These are phyloP conservation scores for Paraphoma chrysanthemicola DNA, from an alignment of 2,329 filamentous ascomycete genomes.

Conservation along the genomic window DNA sequence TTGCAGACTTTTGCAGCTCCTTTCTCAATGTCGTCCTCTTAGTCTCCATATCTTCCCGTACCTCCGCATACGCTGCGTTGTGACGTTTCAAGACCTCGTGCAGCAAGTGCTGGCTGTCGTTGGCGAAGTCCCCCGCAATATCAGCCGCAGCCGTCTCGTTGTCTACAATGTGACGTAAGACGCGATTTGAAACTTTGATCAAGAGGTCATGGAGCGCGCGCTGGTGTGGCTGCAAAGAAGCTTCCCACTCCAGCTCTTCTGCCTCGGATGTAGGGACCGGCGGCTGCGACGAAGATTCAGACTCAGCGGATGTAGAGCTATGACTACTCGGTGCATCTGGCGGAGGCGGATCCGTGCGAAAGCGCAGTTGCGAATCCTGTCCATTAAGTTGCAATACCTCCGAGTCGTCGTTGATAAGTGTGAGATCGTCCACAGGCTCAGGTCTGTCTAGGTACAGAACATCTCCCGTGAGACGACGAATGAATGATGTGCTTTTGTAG, in stretches of 20 bases:
- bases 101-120: constrained; percentile 53
- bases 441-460: neutral
- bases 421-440: constrained; percentile 1
- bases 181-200: constrained; percentile 50
- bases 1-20: constrained; percentile 19
- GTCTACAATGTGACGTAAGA: constrained; percentile 56
- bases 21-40: constrained; percentile 29
- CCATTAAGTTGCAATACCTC: neutral
- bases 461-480: constrained; percentile 34
- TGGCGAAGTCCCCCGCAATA: constrained; percentile 53
- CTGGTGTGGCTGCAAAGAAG: constrained; percentile 49
- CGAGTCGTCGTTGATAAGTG: constrained; percentile 9
- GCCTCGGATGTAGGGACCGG: constrained; percentile 25
- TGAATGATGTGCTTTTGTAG: constrained; percentile 29
- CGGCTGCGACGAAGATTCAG: constrained; percentile 21
- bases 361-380: constrained; percentile 12
- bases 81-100: constrained; percentile 52
- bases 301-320: constrained; percentile 35
- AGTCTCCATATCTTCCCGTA: constrained; percentile 26
- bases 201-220: constrained; percentile 47
- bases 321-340: constrained; percentile 30
- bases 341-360: constrained; percentile 32
- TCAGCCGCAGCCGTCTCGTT: constrained; percentile 54
- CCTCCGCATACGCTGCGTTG: constrained; percentile 42
- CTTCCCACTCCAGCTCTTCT: constrained; percentile 49